Conservation (phyloP, 2,329 filamentous ascomycete species). For the Monosporascus sp. region DNA sequence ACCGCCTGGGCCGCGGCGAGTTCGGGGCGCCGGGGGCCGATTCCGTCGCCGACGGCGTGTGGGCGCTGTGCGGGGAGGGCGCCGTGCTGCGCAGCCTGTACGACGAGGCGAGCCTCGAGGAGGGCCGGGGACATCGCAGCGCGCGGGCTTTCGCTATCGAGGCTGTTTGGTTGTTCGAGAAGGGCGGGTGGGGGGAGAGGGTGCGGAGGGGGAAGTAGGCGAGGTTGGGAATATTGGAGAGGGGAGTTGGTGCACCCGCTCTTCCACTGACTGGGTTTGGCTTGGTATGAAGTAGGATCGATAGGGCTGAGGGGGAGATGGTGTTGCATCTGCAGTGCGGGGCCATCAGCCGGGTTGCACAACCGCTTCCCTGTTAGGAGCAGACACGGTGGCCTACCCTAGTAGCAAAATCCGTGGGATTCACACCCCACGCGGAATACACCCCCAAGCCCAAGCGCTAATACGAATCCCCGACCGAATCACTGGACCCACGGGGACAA, state of each 20-base stretch:
- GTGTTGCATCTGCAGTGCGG: no score
- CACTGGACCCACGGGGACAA: constrained; percentile 7
- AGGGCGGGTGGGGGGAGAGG: constrained; percentile 64
- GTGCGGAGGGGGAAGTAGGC: constrained; percentile 46
- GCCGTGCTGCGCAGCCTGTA: constrained; percentile 71
- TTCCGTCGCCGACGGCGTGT: constrained; percentile 71
- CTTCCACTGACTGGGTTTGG: no score
- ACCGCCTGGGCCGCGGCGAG: constrained; percentile 68
- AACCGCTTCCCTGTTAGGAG: no score
- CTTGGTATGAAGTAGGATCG: no score
- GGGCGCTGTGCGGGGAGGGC: constrained; percentile 72
- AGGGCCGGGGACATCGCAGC: constrained; percentile 66
- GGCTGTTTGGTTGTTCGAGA: constrained; percentile 76
- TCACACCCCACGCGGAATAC: no score
- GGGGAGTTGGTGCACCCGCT: not conserved
- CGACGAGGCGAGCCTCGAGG: constrained; percentile 63
- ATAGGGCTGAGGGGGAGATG: no score
- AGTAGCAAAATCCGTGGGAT: no score
- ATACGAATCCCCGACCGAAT: constrained; percentile 3
- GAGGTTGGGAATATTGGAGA: constrained; percentile 17
- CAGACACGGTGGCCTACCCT: no score
- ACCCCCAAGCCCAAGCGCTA: constrained; percentile 10
- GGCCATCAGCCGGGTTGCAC: no score
- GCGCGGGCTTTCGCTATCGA: constrained; percentile 82
- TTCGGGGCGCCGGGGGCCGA: constrained; percentile 62